phyloP scores from a whole-genome alignment of 768 basidiomycete species.

The Lactarius psammicola region DNA sequence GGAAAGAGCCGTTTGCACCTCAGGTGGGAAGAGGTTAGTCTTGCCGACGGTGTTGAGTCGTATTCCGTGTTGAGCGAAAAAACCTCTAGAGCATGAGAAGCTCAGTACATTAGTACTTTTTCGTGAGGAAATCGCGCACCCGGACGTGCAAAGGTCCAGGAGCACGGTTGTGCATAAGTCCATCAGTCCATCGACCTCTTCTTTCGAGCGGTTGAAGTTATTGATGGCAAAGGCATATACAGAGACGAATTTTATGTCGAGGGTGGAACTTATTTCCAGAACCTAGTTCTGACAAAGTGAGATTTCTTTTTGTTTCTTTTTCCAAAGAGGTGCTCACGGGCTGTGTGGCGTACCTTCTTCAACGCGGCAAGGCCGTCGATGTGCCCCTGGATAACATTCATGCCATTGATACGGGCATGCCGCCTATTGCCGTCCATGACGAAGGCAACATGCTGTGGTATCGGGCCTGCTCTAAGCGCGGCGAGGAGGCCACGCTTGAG shows the following conservation, averaged over 20 bases:
- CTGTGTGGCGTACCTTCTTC: constrained; percentile 55
- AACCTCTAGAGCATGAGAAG: constrained; percentile 49
- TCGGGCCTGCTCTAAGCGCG: constrained; percentile 76
- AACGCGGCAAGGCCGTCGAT: constrained; percentile 78
- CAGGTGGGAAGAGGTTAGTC: constrained; percentile 69
- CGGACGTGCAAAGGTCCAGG: constrained; percentile 72
- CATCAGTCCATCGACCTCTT: constrained; percentile 90
- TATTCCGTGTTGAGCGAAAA: constrained; percentile 82
- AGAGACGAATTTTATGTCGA: constrained; percentile 81
- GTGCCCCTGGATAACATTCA: constrained; percentile 76
- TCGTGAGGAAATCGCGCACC: constrained; percentile 49
- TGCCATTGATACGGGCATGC: constrained; percentile 70
- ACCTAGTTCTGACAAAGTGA: constrained; percentile 46
- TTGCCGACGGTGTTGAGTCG: constrained; percentile 81
- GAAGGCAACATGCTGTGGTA: constrained; percentile 89
- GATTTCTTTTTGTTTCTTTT: no score
- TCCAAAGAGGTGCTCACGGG: background rate
- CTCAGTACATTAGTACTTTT: background rate
- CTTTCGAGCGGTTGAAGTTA: constrained; percentile 85
- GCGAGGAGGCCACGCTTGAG: constrained; percentile 53
- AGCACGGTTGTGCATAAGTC: constrained; percentile 71
- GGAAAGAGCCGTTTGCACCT: constrained; percentile 65
- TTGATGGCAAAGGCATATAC: constrained; percentile 98
- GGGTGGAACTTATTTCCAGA: constrained; percentile 76
- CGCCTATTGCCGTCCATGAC: constrained; percentile 97